A percentile compares a stretch with the other conserved stretches of the same genome.
These are phyloP conservation scores for Ziziphus jujuba DNA, from an alignment of 306 rosid species.

Conservation along the genomic window DNA sequence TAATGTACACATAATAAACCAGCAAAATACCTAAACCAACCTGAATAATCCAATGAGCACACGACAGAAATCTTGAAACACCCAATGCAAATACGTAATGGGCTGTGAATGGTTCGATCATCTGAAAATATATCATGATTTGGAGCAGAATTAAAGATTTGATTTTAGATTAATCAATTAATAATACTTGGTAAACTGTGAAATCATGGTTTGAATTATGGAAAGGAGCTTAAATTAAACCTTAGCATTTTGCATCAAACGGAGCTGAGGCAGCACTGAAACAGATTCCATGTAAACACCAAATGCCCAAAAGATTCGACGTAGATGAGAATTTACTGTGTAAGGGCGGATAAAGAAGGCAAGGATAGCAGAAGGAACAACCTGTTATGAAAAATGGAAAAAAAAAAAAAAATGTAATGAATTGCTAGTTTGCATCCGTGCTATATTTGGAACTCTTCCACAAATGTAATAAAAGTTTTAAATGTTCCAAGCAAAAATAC, in stretches of 20 bases:
- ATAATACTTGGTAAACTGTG: not conserved
- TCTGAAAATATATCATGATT: constrained; percentile 30
- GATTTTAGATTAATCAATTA: not conserved
- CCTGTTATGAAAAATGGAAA: constrained; percentile 33
- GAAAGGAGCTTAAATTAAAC: constrained; percentile 27
- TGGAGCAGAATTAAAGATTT: too few species aligned
- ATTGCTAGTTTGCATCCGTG: not conserved
- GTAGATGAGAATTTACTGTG: not conserved
- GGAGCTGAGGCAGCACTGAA: constrained; percentile 80
- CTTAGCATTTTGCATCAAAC: constrained; percentile 76
- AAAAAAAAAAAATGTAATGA: not conserved
- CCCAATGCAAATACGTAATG: constrained; percentile 87
- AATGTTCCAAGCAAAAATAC: too few species aligned
- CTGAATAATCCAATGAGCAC: constrained; percentile 74
- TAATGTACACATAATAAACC: not conserved
- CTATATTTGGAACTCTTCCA: not conserved
- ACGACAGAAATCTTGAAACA: constrained; percentile 63
- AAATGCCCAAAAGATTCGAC: constrained; percentile 57
- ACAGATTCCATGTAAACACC: constrained; percentile 61
- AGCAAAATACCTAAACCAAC: constrained; percentile 31
- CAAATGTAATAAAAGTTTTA: not conserved
- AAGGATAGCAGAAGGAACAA: constrained; percentile 49
- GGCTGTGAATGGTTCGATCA: constrained; percentile 81
- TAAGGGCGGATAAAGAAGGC: constrained; percentile 49
- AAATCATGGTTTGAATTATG: not conserved